A percentile compares a stretch with the other conserved stretches of the same genome.
Conservation (phyloP, 2,329 filamentous ascomycete species). For the Microascus cirrosus region DNA sequence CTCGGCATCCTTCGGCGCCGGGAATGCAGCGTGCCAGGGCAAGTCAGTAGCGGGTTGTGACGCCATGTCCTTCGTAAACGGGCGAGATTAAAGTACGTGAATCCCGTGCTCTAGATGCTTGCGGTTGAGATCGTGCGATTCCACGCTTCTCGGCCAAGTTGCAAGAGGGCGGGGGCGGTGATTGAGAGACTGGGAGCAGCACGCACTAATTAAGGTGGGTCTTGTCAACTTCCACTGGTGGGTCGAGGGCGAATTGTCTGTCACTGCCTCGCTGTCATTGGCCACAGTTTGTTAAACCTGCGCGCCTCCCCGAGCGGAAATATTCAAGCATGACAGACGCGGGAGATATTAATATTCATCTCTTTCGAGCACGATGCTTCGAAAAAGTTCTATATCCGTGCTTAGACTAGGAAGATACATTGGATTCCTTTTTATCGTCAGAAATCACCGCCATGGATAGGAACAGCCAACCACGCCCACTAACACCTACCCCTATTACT, state of each 20-base stretch:
- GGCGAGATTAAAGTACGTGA: not conserved
- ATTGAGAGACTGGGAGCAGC: not conserved
- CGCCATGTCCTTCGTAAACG: not conserved
- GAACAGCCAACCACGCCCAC: not conserved
- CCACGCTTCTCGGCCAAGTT: too few relatives aligned
- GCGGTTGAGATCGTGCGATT: not conserved
- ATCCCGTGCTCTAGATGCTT: too few relatives aligned
- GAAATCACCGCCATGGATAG: not conserved
- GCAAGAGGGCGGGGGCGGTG: too few relatives aligned
- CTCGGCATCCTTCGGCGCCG: slow-evolving; percentile 16
- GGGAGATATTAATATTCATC: not conserved
- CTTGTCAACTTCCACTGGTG: not conserved
- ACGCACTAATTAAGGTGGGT: not conserved
- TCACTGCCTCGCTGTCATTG: not conserved
- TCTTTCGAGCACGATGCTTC: too few relatives aligned
- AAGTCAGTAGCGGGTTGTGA: not conserved
- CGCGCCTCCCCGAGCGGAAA: not conserved
- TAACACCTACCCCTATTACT: not conserved
- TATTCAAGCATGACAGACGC: not conserved
- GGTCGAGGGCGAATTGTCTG: not conserved
- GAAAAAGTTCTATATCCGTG: too few relatives aligned
- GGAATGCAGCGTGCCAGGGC: slow-evolving; percentile 28
- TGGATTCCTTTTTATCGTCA: not conserved
- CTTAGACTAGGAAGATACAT: too few relatives aligned
- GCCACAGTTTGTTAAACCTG: not conserved